A percentile compares a stretch with the other conserved stretches of the same genome.
These are phyloP conservation scores for Homolaphlyctis polyrhiza DNA, from an alignment of 371 early-diverging fungal species.

Conservation along the genomic window DNA sequence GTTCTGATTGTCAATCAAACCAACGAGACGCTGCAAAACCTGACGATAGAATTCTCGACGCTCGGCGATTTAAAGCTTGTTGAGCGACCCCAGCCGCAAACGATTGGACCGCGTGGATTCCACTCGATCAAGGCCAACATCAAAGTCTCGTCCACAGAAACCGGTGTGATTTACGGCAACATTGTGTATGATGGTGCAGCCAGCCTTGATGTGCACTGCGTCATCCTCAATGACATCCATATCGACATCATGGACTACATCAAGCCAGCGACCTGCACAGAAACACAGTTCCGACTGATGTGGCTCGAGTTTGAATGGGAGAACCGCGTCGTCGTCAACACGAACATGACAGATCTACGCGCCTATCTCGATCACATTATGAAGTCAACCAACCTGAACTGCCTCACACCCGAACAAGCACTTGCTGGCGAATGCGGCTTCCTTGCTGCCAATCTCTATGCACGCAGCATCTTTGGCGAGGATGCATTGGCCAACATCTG, in stretches of 20 bases:
- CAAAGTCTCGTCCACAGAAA: constrained; percentile 97
- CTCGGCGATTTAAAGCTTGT: constrained; percentile 95
- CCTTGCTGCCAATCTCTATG: constrained; percentile 94
- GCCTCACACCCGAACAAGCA: constrained; percentile 88
- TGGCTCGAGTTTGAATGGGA: constrained; percentile 99
- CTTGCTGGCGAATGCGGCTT: constrained; percentile 93
- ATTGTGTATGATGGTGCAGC: constrained; percentile 93
- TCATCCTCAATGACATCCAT: constrained; percentile 93
- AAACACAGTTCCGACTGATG: constrained; percentile 92
- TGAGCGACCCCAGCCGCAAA: constrained; percentile 89
- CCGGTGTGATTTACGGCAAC: constrained; percentile 95
- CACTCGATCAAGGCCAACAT: constrained; percentile 91
- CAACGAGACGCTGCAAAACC: constrained; percentile 88
- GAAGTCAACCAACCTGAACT: constrained; percentile 92
- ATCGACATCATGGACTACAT: constrained; percentile 99
- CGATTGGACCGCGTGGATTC: constrained; percentile 89
- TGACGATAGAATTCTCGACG: constrained; percentile 95
- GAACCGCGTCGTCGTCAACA: constrained; percentile 95
- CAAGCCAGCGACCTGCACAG: constrained; percentile 85
- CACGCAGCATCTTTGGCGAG: constrained; percentile 93
- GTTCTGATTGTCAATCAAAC: constrained; percentile 98
- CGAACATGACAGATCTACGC: constrained; percentile 77
- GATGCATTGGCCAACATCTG: constrained; percentile 95
- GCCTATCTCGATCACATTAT: constrained; percentile 84
- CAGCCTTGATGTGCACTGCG: constrained; percentile 73